phyloP scores from a whole-genome alignment of 1,284 basidiomycete species.

The Wolfiporia cocos region DNA sequence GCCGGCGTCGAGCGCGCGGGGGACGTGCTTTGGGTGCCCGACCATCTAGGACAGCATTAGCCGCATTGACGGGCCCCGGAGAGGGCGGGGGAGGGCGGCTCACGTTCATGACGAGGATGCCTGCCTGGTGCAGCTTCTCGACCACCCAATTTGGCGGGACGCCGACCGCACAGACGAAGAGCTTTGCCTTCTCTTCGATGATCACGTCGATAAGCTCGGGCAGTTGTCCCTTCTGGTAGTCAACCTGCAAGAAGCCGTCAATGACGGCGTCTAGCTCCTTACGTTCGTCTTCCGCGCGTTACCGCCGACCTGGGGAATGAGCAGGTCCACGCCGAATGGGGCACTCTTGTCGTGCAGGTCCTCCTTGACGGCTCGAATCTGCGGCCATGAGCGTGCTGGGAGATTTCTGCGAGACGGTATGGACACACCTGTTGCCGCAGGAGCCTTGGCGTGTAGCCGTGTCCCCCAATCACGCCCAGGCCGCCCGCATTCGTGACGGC shows the following conservation, averaged over 20 bases:
- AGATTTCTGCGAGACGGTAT: neutral
- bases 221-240: slow-evolving; percentile 78
- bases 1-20: slow-evolving; percentile 74
- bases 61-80: neutral
- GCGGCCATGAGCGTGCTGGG: slow-evolving; percentile 4
- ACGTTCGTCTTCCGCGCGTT: slow-evolving; percentile 84
- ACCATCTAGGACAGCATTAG: slow-evolving; percentile 57
- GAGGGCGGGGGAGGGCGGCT: slow-evolving; percentile 19
- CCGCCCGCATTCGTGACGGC: slow-evolving; percentile 87
- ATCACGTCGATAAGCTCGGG: slow-evolving; percentile 81
- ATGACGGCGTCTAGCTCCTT: slow-evolving; percentile 20
- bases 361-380: slow-evolving; percentile 74
- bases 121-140: slow-evolving; percentile 73
- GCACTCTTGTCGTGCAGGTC: slow-evolving; percentile 63
- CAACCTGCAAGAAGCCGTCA: slow-evolving; percentile 59
- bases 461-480: slow-evolving; percentile 82
- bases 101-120: slow-evolving; percentile 82
- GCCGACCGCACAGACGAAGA: slow-evolving; percentile 87
- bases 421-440: slow-evolving; percentile 57
- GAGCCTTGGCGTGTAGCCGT: slow-evolving; percentile 75
- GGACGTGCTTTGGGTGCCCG: slow-evolving; percentile 82
- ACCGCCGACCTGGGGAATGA: slow-evolving; percentile 79
- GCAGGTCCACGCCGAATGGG: slow-evolving; percentile 84
- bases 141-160: slow-evolving; percentile 76
- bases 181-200: slow-evolving; percentile 75